Evolutionary conservation across 2,329 filamentous ascomycete species (phyloP).

Genomic region (Lachnellula occidentalis): DNA sequence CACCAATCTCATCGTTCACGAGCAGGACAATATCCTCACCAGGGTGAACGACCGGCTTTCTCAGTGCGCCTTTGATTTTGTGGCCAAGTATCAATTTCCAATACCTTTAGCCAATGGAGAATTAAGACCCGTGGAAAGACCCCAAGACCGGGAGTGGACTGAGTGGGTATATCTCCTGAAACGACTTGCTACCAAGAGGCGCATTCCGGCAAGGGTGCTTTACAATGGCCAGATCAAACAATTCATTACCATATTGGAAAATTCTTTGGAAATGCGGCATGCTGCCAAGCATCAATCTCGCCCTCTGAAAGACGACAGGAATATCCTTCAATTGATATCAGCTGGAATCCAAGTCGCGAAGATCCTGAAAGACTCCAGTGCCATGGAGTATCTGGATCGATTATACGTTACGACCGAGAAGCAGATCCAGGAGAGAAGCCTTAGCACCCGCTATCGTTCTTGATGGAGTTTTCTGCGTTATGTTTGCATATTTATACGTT

Average conservation of each 20-base stretch:
- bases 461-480: conserved; percentile 11
- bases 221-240: conserved; percentile 92
- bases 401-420: conserved; percentile 79
- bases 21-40: conserved; percentile 75
- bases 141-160: conserved; percentile 80
- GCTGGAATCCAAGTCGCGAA: conserved; percentile 84
- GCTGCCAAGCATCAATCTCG: conserved; percentile 78
- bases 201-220: conserved; percentile 76
- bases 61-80: conserved; percentile 83
- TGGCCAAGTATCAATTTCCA: conserved; percentile 86
- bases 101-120: conserved; percentile 68
- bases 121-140: conserved; percentile 69
- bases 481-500: conserved; percentile 22
- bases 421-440: conserved; percentile 64
- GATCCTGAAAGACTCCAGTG: conserved; percentile 76
- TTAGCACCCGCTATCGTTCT: conserved; percentile 27
- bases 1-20: conserved; percentile 74
- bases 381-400: conserved; percentile 75
- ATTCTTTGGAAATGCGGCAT: conserved; percentile 82
- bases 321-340: conserved; percentile 81
- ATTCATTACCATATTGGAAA: conserved; percentile 81
- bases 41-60: conserved; percentile 81
- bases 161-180: conserved; percentile 89
- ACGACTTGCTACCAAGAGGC: conserved; percentile 76
- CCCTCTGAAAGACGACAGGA: conserved; percentile 81